Evolutionary conservation across 495 filamentous ascomycete genomes (phyloP).

Genomic region (Apiosordaria backusii): DNA sequence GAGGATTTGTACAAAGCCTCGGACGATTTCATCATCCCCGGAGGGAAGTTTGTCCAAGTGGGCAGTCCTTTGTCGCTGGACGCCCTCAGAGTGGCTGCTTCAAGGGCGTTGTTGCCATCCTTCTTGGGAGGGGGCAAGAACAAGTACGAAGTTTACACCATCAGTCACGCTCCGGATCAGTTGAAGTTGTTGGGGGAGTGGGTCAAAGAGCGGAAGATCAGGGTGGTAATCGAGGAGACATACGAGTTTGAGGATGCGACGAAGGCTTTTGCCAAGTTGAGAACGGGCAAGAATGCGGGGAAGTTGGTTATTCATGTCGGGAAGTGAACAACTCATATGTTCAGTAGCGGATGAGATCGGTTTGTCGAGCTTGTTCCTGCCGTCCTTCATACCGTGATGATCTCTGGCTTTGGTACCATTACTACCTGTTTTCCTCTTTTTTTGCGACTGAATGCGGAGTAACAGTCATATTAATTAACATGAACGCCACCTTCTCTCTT

Average conservation of each 20-base stretch:
- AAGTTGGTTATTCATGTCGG: slow-evolving; percentile 62
- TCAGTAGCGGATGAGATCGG: background rate
- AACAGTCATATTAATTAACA: too few species aligned
- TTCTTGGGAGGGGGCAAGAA: slow-evolving; percentile 65
- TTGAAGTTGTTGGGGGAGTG: slow-evolving; percentile 29
- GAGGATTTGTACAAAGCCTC: slow-evolving; percentile 52
- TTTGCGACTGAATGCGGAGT: background rate
- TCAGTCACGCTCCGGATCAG: slow-evolving; percentile 37
- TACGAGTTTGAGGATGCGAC: slow-evolving; percentile 55
- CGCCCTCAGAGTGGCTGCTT: slow-evolving; percentile 22
- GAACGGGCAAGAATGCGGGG: slow-evolving; percentile 53
- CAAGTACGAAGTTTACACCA: slow-evolving; percentile 44
- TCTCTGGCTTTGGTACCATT: too few species aligned
- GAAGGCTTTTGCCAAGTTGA: slow-evolving; percentile 56
- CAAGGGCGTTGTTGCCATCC: slow-evolving; percentile 45
- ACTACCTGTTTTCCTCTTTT: background rate
- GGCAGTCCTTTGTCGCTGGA: slow-evolving; percentile 33
- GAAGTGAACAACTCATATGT: slow-evolving; percentile 7
- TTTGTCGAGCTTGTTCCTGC: background rate
- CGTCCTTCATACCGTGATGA: background rate
- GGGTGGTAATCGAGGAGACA: slow-evolving; percentile 52
- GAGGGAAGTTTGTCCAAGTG: slow-evolving; percentile 56
- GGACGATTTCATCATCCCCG: slow-evolving; percentile 53
- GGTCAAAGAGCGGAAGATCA: slow-evolving; percentile 57
- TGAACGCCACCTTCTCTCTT: too few species aligned